Base-by-base conservation (phyloP, 1,284 basidiomycete species). In the Boletellus dicymbophilus region DNA sequence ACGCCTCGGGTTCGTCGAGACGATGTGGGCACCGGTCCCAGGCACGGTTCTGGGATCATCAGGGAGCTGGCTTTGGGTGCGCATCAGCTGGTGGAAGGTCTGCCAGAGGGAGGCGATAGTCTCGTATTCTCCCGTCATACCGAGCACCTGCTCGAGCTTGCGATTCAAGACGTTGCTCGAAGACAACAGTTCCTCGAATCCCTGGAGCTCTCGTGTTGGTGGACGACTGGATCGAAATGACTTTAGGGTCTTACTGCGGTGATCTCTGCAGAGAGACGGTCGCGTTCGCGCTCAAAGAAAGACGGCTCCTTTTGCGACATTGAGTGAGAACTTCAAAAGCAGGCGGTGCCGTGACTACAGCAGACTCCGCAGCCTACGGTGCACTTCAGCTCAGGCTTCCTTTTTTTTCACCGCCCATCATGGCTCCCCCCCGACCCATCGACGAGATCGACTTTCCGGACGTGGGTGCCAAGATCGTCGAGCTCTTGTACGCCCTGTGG, bases 71-170 rank as follows among this genome's bases (percentile, higher is more conserved):
- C 66, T 69, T 51, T 76, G 77, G 36, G 74, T 77, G 20, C 77
- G 79, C 86, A 93, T 93, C 55, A 94, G 75, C 49, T 84, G 73
- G 58, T 91, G 84, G 60, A 95, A 93, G 51, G 80, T 84, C 42
- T 85, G 79, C 95, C 95, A 98, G 21, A 98, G 76, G 4, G 82
- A 76, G 2, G 93, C 90, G 43, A 97, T 94, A 0, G 90, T 94
- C 47, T 89, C 85, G 67, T 97, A 96, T 73, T 97, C 95, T 55
- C 86, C 87, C 6, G 95, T 94, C 77, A 97, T 95, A 10, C 89
- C 88, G 31, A 92, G 77, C 1, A 93, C 90, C 66, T 97, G 93
- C 70, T 98, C 95, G 5, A 97, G 76, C 62, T 93, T 95, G 51
- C 95, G 84, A 67, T 97, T 97, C 18, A 95, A 72, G n/a, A 81